Evolutionary conservation across 2,329 filamentous ascomycete species (phyloP).

Genomic region (Cyclaneusma minus): DNA sequence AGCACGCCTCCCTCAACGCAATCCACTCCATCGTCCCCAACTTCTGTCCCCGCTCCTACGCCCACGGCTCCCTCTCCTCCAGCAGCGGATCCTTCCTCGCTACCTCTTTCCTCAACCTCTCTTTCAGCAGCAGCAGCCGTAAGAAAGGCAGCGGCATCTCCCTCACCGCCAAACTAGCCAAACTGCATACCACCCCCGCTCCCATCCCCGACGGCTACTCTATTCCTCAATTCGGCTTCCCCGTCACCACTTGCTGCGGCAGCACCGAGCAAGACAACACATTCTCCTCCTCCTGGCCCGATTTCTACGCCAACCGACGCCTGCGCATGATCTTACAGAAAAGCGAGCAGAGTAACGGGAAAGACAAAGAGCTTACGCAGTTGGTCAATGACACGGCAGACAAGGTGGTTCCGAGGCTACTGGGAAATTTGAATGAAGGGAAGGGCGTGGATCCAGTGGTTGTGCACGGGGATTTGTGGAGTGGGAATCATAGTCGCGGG

Average conservation of each 20-base stretch:
- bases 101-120: conserved; percentile 68
- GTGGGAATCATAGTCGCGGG: conserved; percentile 62
- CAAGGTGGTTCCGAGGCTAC: conserved; percentile 58
- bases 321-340: conserved; percentile 47
- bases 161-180: conserved; percentile 63
- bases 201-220: conserved; percentile 43
- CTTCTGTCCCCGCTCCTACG: conserved; percentile 62
- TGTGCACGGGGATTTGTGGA: conserved; percentile 89
- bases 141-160: conserved; percentile 32
- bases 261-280: conserved; percentile 68
- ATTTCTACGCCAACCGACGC: conserved; percentile 70
- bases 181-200: conserved; percentile 61
- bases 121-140: conserved; percentile 16
- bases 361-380: conserved; percentile 41
- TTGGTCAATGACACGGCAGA: conserved; percentile 49
- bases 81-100: conserved; percentile 36
- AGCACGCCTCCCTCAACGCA: conserved; percentile 71
- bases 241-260: conserved; percentile 73
- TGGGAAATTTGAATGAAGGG: conserved; percentile 38
- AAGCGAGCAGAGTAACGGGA: conserved; percentile 44
- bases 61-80: conserved; percentile 44
- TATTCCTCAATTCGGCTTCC: conserved; percentile 64
- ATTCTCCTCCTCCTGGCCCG: conserved; percentile 60
- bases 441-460: conserved; percentile 58
- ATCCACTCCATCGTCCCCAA: conserved; percentile 57